A percentile compares a stretch with the other conserved stretches of the same genome.
phyloP scores from a whole-genome alignment of 257 asterid genomes.

The Mitragyna speciosa region DNA sequence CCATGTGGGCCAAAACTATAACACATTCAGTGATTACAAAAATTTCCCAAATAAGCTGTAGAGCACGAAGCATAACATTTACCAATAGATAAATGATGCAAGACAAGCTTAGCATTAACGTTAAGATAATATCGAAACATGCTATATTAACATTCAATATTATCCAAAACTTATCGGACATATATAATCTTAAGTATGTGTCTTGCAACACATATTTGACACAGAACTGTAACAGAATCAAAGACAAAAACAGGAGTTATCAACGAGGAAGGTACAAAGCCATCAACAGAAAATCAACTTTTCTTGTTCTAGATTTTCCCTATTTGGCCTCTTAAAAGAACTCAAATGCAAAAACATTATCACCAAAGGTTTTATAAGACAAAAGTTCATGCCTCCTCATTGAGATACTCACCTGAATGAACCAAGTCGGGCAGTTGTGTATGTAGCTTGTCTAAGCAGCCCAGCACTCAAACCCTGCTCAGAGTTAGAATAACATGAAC shows the following conservation, averaged over 20 bases:
- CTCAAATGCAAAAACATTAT: neutral
- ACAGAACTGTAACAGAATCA: neutral
- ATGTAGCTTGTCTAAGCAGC: constrained; percentile 94
- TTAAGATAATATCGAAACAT: too few species aligned
- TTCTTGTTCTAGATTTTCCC: neutral
- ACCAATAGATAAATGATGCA: neutral
- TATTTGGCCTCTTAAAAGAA: neutral
- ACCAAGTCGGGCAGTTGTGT: constrained; percentile 96
- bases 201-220: neutral
- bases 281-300: neutral
- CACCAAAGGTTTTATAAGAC: neutral
- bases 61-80: too few species aligned
- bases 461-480: constrained; percentile 93
- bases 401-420: constrained; percentile 59
- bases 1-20: too few species aligned
- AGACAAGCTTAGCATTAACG: too few species aligned
- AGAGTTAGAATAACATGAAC: constrained; percentile 5
- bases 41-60: too few species aligned
- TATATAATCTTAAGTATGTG: neutral
- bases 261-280: neutral
- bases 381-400: neutral
- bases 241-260: neutral
- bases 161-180: neutral
- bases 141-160: neutral
- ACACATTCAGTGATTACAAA: too few species aligned